Conservation (phyloP, 345 rosid species). For the Hevea brasiliensis region DNA sequence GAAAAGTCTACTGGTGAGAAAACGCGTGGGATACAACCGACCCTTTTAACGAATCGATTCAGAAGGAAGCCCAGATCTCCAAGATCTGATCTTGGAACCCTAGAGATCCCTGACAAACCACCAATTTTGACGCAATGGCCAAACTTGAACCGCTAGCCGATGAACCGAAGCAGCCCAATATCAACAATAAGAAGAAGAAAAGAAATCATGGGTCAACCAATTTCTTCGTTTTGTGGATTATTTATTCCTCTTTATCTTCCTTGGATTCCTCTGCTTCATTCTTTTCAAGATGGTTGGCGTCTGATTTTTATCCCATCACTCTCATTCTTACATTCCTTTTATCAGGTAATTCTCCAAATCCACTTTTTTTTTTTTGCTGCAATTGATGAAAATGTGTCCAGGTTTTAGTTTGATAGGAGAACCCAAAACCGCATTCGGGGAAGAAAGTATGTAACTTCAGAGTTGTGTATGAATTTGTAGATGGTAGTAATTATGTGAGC, state of each 20-base stretch:
- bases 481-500: neutral
- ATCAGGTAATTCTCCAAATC: conserved; percentile 9
- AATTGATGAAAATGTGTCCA: neutral
- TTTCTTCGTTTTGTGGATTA: conserved; percentile 72
- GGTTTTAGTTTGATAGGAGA: neutral
- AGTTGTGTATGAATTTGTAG: neutral
- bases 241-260: conserved; percentile 50
- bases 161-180: conserved; percentile 2
- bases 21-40: neutral
- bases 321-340: neutral
- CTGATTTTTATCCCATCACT: neutral
- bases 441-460: neutral
- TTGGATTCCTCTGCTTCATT: conserved; percentile 56
- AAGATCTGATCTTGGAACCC: neutral
- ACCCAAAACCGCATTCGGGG: neutral
- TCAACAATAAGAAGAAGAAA: conserved; percentile 31
- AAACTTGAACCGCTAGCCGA: conserved; percentile 18
- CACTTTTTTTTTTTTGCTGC: neutral
- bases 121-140: conserved; percentile 14
- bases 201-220: conserved; percentile 63
- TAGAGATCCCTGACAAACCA: neutral
- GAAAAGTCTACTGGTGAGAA: neutral
- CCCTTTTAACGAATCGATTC: neutral
- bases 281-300: conserved; percentile 43
- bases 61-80: conserved; percentile 1